Evolutionary conservation across 2,329 filamentous ascomycete species (phyloP).

Genomic region (Parascedosporium putredinis): DNA sequence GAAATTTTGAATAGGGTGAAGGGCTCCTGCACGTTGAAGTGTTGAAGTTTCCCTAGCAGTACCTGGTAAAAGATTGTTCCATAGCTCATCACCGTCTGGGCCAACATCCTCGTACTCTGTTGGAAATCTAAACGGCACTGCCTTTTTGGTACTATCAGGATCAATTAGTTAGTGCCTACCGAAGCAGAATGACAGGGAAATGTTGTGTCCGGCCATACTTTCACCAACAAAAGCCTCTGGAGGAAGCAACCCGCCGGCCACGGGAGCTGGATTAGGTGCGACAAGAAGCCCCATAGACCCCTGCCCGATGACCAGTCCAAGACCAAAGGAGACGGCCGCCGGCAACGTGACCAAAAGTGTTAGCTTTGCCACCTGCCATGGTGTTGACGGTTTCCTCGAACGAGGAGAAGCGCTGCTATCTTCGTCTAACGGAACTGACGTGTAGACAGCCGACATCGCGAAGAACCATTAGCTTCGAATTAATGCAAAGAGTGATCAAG

Average conservation of each 20-base stretch:
- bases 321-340: background rate
- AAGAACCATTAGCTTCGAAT: background rate
- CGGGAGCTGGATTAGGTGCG: background rate
- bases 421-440: background rate
- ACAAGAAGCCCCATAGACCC: background rate
- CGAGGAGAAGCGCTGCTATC: background rate
- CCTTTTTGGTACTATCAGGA: background rate
- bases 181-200: too few species aligned
- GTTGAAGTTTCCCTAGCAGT: background rate
- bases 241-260: background rate
- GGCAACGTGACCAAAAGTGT: background rate
- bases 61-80: background rate
- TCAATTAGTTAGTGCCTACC: background rate
- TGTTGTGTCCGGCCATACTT: background rate
- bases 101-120: background rate
- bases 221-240: background rate
- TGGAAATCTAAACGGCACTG: background rate
- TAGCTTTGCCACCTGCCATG: background rate
- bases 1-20: too few species aligned
- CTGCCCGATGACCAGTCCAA: background rate
- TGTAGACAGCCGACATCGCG: background rate
- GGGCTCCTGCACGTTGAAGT: background rate
- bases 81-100: background rate
- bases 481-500: background rate
- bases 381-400: background rate